These are phyloP conservation scores for Hortiboletus flavorubellus DNA, from an alignment of 768 basidiomycete genomes.

Conservation along the genomic window DNA sequence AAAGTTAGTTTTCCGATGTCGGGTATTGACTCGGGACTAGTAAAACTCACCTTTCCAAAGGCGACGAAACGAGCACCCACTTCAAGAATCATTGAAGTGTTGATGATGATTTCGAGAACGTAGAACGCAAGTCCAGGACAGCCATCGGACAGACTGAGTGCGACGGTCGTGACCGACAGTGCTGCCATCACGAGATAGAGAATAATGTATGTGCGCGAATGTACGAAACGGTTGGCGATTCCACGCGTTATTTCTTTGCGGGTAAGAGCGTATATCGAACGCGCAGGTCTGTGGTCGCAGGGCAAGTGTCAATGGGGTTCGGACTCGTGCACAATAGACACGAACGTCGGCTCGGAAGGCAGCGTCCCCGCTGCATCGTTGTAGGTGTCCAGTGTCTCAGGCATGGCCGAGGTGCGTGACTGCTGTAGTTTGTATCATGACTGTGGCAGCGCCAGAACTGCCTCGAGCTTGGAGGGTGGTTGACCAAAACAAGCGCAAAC, in stretches of 20 bases:
- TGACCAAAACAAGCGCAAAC: constrained; percentile 33
- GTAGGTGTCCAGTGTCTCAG: constrained; percentile 29
- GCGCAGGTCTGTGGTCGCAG: constrained; percentile 51
- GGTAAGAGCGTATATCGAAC: constrained; percentile 83
- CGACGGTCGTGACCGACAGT: constrained; percentile 81
- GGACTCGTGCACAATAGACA: constrained; percentile 10
- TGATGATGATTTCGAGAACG: constrained; percentile 84
- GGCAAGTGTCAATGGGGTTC: constrained; percentile 15
- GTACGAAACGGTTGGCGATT: constrained; percentile 86
- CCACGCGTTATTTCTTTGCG: constrained; percentile 80
- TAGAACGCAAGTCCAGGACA: constrained; percentile 90
- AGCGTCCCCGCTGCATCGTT: constrained; percentile 35
- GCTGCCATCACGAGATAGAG: constrained; percentile 89
- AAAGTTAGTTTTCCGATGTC: constrained; percentile 1
- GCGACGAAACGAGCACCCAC: constrained; percentile 90
- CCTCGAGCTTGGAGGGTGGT: neutral
- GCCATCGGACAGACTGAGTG: constrained; percentile 75
- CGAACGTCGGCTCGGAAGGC: constrained; percentile 30
- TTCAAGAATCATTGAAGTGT: constrained; percentile 90
- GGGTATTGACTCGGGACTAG: neutral
- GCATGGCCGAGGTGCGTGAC: constrained; percentile 29
- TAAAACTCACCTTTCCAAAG: constrained; percentile 75
- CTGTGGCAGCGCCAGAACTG: neutral
- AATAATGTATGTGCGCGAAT: constrained; percentile 82
- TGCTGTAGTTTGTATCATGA: constrained; percentile 10